phyloP scores from a whole-genome alignment of 805 yeast species.

The Ogataea kodamae region DNA sequence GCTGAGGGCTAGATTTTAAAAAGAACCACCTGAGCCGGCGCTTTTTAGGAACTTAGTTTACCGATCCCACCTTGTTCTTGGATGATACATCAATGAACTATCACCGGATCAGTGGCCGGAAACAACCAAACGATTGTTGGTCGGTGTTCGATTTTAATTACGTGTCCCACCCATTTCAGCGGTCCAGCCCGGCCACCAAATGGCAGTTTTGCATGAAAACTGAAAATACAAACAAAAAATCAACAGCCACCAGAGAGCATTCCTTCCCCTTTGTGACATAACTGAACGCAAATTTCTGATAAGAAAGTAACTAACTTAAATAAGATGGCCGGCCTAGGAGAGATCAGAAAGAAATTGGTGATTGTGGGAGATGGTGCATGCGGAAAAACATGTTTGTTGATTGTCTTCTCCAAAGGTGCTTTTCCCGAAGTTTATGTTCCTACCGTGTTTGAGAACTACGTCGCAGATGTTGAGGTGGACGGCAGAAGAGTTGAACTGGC shows the following conservation, averaged over 20 bases:
- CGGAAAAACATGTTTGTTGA: constrained; percentile 90
- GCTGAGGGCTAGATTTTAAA: too few species aligned
- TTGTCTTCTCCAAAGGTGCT: constrained; percentile 80
- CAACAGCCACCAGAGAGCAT: constrained; percentile 11
- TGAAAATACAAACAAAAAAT: constrained; percentile 14
- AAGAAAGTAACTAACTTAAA: constrained; percentile 5
- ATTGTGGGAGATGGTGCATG: constrained; percentile 98
- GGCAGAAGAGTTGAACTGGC: constrained; percentile 92
- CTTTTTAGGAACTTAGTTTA: too few species aligned
- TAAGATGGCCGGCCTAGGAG: constrained; percentile 46
- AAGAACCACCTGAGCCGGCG: too few species aligned
- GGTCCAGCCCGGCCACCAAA: constrained; percentile 3
- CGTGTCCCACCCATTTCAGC: constrained; percentile 12
- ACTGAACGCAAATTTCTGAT: neutral
- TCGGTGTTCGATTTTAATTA: too few species aligned
- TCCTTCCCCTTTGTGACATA: constrained; percentile 5
- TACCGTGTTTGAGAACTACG: constrained; percentile 95
- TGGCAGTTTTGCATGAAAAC: constrained; percentile 14
- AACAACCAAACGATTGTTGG: too few species aligned
- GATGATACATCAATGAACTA: too few species aligned
- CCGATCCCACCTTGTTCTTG: too few species aligned
- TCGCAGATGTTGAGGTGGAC: constrained; percentile 90
- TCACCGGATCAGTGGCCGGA: too few species aligned
- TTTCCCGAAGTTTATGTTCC: constrained; percentile 95
- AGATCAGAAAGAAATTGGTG: constrained; percentile 76